Percentiles rank a stretch among this genome's conserved stretches.
phyloP scores from a whole-genome alignment of 495 filamentous ascomycete genomes.

The Chaetomidium leptoderma region DNA sequence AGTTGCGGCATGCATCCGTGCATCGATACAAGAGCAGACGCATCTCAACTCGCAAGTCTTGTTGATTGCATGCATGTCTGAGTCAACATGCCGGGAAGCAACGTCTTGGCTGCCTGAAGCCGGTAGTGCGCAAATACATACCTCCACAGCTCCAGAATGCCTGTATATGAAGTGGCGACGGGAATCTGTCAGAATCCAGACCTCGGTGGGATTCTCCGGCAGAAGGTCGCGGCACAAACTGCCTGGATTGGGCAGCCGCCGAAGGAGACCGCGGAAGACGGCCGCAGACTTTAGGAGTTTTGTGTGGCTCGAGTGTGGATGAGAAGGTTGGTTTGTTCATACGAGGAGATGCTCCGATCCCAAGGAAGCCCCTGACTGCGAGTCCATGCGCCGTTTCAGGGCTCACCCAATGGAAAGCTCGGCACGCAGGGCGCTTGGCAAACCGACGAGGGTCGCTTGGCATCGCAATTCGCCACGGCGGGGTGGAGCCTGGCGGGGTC shows the following conservation, averaged over 20 bases:
- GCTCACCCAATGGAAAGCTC: neutral
- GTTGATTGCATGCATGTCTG: neutral
- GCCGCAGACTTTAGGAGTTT: neutral
- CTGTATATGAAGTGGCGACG: too few species aligned
- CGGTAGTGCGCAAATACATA: too few species aligned
- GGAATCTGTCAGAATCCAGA: too few species aligned
- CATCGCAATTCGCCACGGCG: neutral
- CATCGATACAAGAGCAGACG: too few species aligned
- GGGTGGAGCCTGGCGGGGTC: neutral
- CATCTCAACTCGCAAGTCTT: too few species aligned
- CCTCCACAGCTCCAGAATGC: too few species aligned
- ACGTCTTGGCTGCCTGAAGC: neutral
- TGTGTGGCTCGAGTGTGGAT: neutral
- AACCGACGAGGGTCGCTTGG: neutral
- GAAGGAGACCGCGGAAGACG: neutral
- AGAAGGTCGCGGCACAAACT: neutral
- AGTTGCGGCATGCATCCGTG: too few species aligned
- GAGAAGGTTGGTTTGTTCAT: conserved; percentile 1
- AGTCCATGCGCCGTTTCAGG: conserved; percentile 8
- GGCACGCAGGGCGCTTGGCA: neutral
- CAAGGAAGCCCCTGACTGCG: neutral
- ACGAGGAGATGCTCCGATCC: neutral
- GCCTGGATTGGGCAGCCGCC: neutral
- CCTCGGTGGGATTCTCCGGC: too few species aligned
- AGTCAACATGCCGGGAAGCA: neutral